Conservation (phyloP, 495 filamentous ascomycete species). For the Penicillium soppii region DNA sequence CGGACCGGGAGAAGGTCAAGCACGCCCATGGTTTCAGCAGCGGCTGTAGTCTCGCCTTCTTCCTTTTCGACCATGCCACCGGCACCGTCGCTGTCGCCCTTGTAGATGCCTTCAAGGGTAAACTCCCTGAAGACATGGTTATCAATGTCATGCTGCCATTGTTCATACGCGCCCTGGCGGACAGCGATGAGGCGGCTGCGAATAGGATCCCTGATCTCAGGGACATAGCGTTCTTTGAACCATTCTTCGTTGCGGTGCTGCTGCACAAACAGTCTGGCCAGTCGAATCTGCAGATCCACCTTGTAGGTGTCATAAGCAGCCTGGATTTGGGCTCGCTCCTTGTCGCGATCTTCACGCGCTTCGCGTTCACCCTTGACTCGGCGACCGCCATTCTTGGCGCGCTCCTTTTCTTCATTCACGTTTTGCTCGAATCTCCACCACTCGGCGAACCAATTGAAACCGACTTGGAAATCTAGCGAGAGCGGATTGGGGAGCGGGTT, state of each 20-base stretch:
- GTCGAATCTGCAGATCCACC: conserved; percentile 86
- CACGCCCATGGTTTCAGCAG: conserved; percentile 88
- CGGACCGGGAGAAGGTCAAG: conserved; percentile 80
- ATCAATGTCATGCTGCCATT: conserved; percentile 84
- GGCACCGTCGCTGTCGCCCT: conserved; percentile 83
- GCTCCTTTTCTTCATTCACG: conserved; percentile 85
- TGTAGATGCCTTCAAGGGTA: conserved; percentile 91
- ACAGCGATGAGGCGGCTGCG: conserved; percentile 70
- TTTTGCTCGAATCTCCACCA: conserved; percentile 90
- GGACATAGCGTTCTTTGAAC: conserved; percentile 94
- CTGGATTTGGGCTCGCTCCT: conserved; percentile 87
- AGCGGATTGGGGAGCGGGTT: conserved; percentile 83
- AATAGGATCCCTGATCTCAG: conserved; percentile 71
- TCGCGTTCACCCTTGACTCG: conserved; percentile 74
- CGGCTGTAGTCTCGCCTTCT: conserved; percentile 86
- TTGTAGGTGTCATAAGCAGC: conserved; percentile 92
- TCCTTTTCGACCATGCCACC: conserved; percentile 90
- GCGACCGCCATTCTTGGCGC: conserved; percentile 69
- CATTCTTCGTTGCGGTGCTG: conserved; percentile 92
- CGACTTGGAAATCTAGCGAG: conserved; percentile 86
- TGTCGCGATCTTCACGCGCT: conserved; percentile 79
- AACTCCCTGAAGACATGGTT: conserved; percentile 88
- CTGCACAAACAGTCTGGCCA: conserved; percentile 84
- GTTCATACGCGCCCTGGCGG: conserved; percentile 67
- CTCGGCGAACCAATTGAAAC: conserved; percentile 94